Base-by-base conservation (phyloP, 1,284 basidiomycete species). In the Amylostereum chailletii region DNA sequence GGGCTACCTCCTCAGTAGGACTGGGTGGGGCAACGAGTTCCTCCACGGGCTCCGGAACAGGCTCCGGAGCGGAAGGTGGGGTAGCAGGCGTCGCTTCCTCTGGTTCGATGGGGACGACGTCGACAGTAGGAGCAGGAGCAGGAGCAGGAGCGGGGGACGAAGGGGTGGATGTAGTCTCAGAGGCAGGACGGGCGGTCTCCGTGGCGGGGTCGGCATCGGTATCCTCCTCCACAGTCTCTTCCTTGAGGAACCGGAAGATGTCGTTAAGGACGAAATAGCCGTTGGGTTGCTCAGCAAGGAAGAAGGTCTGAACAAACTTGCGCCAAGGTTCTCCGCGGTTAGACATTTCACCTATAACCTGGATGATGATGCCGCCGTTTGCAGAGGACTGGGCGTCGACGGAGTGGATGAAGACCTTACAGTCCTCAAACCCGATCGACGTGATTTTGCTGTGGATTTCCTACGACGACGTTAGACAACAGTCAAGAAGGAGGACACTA, bases 181-280 rank as follows among this genome's bases (percentile, higher is more conserved):
- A 53, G 26, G 60, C 59, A 26, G 56, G 54, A 36, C 57, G 58
- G 31, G 60, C 55, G 9, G 52, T 51, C 11, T 49, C 40, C 11
- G 60, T 51, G 34, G 46, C 52, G n/a, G 57, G 55, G 34, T 58
- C 54, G n/a, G 64, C 52, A 1, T 60, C 53, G 10, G 59, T 55
- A 36, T 48, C 53, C 34, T 70, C 68, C 7, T 66, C 57, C 53
- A 91, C 87, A 37, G 82, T 75, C 61, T 97, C 94, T 71, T 98
- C 94, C 75, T 96, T 96, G 57, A 99, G 75, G 77, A 95, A 98
- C 56, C 95, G 88, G 86, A 99, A 99, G 72, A 99, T 98, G 72
- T 99, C 96, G 71, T 99, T 99, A 67, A 99, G 84, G 54, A 99
- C 96, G 68, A 94, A 99, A 76, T 98, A 99, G 44, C 96, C 96